Conservation (phyloP, 2,329 filamentous ascomycete species). For the Mycogone perniciosa region DNA sequence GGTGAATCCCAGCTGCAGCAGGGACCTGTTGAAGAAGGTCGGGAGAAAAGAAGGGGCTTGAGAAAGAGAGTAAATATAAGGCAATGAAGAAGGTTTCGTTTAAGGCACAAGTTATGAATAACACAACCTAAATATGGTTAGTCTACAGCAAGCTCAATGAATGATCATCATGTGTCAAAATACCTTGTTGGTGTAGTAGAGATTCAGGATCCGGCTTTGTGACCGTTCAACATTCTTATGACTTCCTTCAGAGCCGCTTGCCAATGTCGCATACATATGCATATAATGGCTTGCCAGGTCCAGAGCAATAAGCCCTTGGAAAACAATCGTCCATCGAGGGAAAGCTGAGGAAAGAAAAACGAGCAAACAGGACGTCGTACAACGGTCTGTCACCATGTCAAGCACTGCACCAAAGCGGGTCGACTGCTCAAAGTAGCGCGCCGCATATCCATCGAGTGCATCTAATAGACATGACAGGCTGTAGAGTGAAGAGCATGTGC, state of each 20-base stretch:
- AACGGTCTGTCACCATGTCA: slow-evolving; percentile 97
- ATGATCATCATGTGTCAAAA: slow-evolving; percentile 22
- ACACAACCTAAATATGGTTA: slow-evolving; percentile 56
- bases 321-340: slow-evolving; percentile 84
- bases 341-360: slow-evolving; percentile 94
- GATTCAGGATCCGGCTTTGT: slow-evolving; percentile 78
- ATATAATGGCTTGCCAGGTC: slow-evolving; percentile 95
- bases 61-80: slow-evolving; percentile 93
- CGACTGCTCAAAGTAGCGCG: slow-evolving; percentile 69
- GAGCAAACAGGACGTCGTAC: slow-evolving; percentile 86
- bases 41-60: slow-evolving; percentile 77
- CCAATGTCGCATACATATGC: slow-evolving; percentile 93
- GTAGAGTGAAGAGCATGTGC: slow-evolving; percentile 85
- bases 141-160: slow-evolving; percentile 1
- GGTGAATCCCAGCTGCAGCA: slow-evolving; percentile 41
- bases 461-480: slow-evolving; percentile 90
- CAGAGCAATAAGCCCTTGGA: slow-evolving; percentile 84
- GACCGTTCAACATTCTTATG: slow-evolving; percentile 89
- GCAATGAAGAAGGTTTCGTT: slow-evolving; percentile 98
- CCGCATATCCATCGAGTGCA: slow-evolving; percentile 85
- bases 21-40: slow-evolving; percentile 59
- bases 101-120: slow-evolving; percentile 80
- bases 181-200: slow-evolving; percentile 96
- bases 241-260: slow-evolving; percentile 66
- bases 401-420: slow-evolving; percentile 92